A percentile compares a stretch with the other conserved stretches of the same genome.
phyloP scores from a whole-genome alignment of 345 rosid genomes.

The Dipteronia dyeriana region DNA sequence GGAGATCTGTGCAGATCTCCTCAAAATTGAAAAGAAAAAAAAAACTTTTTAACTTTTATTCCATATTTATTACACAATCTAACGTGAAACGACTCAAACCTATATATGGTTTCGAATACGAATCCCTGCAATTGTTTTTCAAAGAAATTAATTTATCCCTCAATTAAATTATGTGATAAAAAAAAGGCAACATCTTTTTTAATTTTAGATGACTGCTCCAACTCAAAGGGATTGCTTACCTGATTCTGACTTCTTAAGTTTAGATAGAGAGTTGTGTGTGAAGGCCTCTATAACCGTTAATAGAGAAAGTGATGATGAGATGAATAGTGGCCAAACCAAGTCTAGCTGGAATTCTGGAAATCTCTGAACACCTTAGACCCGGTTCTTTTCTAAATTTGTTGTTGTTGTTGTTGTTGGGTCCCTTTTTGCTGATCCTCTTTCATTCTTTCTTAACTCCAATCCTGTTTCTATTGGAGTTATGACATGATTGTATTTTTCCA shows the following conservation, averaged over 20 bases:
- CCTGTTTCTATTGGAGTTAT: no score
- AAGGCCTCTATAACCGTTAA: constrained; percentile 72
- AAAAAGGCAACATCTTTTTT: neutral
- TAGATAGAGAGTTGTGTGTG: constrained; percentile 69
- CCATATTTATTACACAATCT: no score
- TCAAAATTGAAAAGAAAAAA: no score
- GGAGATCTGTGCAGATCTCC: no score
- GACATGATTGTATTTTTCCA: no score
- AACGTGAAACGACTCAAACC: neutral
- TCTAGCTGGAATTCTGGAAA: constrained; percentile 35
- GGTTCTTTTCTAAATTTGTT: constrained; percentile 14
- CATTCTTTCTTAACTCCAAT: no score
- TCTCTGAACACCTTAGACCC: constrained; percentile 72
- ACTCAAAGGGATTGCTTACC: constrained; percentile 27
- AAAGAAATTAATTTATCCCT: neutral
- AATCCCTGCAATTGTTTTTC: neutral
- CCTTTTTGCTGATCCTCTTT: no score
- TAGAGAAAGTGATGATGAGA: constrained; percentile 67
- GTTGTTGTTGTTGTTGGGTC: no score
- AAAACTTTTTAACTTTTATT: no score
- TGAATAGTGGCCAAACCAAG: constrained; percentile 73
- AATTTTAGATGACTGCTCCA: neutral
- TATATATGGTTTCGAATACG: neutral
- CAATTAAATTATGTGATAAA: neutral
- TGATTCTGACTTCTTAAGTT: constrained; percentile 27